Evolutionary conservation across 2,329 filamentous ascomycete genomes (phyloP), one percentile per base, ranked within the genome.

Genomic region (Sordariomycetes sp.): DNA sequence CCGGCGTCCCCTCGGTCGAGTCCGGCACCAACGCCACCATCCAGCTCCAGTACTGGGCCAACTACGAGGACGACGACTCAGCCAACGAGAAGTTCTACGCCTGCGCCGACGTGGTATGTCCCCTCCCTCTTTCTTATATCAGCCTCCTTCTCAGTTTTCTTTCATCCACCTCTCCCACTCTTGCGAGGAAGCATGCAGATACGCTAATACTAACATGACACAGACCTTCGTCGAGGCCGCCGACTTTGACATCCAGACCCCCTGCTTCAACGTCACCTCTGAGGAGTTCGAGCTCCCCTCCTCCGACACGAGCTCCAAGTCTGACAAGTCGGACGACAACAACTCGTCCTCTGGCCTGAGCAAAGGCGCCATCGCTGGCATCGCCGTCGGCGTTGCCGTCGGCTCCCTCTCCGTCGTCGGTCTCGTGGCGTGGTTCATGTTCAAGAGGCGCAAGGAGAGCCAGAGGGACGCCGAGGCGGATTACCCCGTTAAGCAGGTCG

Each of bases 21-120:
- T 45, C 59, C 17, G 71, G 72, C 13, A 64, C 64, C 24, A 72
- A 72, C 61, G 72, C 72, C 7, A 74, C 72, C 13, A 65, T 74
- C 53, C 72, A 73, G 61, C 64, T 74, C 58, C 66, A 66, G 57
- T 74, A 74, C 64, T 66, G 62, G 59, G 66, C 69, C 54, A 66
- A 69, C 59, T 69, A 66, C 58, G 65, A 68, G 59, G 65, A 62
- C 45, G 65, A 64, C 7, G 63, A 65, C 52, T 59, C 39, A 6
- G 39, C 15, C 15, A 67, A 68, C 58, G 15, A 59, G 50, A 67
- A 68, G 58, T 72, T 70, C 63, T 73, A 69, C 59, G 67, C 70
- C 52, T 73, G 70, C 60, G 69, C 70, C 55, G 70, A 73, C 65
- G 69, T 73, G 59, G 55, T 56, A 28, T 25, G 55, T 50, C 45